These are phyloP conservation scores for Leccinum ochraceum DNA, from an alignment of 768 basidiomycete genomes.

Conservation along the genomic window DNA sequence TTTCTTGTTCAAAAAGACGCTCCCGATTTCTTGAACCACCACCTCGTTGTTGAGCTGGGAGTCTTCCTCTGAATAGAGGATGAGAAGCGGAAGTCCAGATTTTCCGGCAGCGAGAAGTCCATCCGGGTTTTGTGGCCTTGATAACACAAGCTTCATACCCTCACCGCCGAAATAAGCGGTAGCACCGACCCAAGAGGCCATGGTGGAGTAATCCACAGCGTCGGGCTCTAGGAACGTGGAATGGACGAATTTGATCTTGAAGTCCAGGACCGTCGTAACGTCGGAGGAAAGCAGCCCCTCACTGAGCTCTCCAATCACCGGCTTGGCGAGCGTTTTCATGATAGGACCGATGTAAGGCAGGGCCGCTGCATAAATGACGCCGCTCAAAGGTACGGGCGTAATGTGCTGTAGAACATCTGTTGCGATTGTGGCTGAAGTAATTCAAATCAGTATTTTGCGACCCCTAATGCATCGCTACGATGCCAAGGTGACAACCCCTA, in stretches of 20 bases:
- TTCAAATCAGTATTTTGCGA: not conserved
- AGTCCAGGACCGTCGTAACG: not conserved
- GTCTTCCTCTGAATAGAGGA: not conserved
- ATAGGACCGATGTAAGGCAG: conserved; percentile 13
- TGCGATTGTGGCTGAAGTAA: not conserved
- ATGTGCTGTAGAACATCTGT: conserved; percentile 4
- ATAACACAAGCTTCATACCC: not conserved
- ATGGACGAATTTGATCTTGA: conserved; percentile 7
- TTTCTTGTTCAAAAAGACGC: not conserved
- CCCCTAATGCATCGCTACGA: not conserved
- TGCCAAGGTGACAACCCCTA: not conserved
- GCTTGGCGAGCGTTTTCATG: conserved; percentile 4
- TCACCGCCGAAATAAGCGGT: not conserved
- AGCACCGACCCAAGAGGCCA: conserved; percentile 8
- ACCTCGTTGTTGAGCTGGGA: conserved; percentile 7
- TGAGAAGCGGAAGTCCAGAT: not conserved
- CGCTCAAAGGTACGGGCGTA: not conserved
- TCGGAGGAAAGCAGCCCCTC: not conserved
- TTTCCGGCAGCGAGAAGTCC: conserved; percentile 5
- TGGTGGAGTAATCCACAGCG: conserved; percentile 6
- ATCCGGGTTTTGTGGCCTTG: not conserved
- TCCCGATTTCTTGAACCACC: not conserved
- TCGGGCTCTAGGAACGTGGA: conserved; percentile 8
- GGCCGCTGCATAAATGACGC: conserved; percentile 8
- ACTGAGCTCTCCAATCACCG: not conserved